Percentiles rank a stretch among this genome's conserved stretches.
Evolutionary conservation across 2,329 filamentous ascomycete species (phyloP).

Genomic region (Rosellinia necatrix): DNA sequence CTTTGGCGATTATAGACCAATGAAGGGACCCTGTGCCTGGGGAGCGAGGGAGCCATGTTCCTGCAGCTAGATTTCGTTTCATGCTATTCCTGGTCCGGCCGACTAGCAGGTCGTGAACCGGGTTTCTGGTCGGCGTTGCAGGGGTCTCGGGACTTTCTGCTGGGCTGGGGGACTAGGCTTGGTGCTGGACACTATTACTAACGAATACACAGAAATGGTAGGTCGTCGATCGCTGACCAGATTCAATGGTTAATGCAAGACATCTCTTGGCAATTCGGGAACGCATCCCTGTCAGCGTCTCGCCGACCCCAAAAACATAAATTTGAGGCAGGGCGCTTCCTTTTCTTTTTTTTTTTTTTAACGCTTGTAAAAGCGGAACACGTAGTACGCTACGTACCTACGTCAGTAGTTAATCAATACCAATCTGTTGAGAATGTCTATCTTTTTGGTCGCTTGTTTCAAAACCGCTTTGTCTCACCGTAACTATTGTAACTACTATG

Average conservation of each 20-base stretch:
- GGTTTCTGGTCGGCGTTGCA: neutral
- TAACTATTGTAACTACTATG: too few relatives aligned
- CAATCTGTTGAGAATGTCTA: too few relatives aligned
- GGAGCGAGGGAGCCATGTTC: neutral
- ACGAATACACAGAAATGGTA: constrained; percentile 14
- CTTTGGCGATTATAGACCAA: constrained; percentile 19
- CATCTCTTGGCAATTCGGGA: neutral
- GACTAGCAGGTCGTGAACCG: constrained; percentile 12
- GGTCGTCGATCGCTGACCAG: constrained; percentile 5
- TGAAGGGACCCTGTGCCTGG: neutral
- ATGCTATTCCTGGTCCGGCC: constrained; percentile 25
- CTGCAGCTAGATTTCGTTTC: constrained; percentile 24
- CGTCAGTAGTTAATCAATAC: too few relatives aligned
- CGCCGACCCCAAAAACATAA: constrained; percentile 6
- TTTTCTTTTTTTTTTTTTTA: too few relatives aligned
- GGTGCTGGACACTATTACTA: too few relatives aligned
- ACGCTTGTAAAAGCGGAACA: too few relatives aligned
- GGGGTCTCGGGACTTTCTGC: neutral
- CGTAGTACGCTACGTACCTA: too few relatives aligned
- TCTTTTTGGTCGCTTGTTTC: too few relatives aligned
- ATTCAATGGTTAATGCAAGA: neutral
- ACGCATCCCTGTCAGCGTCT: constrained; percentile 17
- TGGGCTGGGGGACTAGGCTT: too few relatives aligned
- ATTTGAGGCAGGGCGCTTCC: neutral
- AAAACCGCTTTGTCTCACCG: too few relatives aligned